These are phyloP conservation scores for Agaricales sp. DNA, from an alignment of 1,284 basidiomycete genomes.

Conservation along the genomic window DNA sequence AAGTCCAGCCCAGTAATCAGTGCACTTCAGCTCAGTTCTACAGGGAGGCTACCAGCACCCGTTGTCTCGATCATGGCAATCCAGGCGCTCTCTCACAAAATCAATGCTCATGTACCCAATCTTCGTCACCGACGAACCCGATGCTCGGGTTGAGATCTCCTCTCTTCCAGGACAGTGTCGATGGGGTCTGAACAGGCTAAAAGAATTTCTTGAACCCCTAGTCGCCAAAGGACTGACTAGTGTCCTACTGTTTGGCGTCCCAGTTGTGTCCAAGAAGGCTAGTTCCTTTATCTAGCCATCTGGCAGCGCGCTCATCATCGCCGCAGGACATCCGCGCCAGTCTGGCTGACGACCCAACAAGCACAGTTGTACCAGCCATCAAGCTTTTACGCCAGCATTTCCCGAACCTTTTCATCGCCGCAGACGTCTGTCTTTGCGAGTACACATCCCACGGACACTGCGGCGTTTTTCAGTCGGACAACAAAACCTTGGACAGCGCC, in stretches of 20 bases:
- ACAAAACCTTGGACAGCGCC: slow-evolving; percentile 57
- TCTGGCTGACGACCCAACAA: slow-evolving; percentile 82
- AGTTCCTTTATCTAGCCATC: slow-evolving; percentile 13
- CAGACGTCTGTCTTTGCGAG: slow-evolving; percentile 98
- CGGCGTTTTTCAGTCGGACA: slow-evolving; percentile 69
- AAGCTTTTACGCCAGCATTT: slow-evolving; percentile 68
- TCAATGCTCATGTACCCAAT: slow-evolving; percentile 97
- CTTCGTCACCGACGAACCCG: slow-evolving; percentile 89
- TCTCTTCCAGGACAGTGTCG: slow-evolving; percentile 80
- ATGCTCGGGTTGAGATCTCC: slow-evolving; percentile 69
- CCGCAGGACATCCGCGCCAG: slow-evolving; percentile 73
- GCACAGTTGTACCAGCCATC: slow-evolving; percentile 91
- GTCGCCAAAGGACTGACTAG: slow-evolving; percentile 85
- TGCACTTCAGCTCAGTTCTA: slow-evolving; percentile 55
- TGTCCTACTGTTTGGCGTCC: slow-evolving; percentile 96
- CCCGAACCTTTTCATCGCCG: slow-evolving; percentile 81
- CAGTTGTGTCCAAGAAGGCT: slow-evolving; percentile 78
- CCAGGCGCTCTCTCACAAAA: slow-evolving; percentile 66
- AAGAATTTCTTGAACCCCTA: slow-evolving; percentile 79
- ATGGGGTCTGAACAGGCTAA: slow-evolving; percentile 93
- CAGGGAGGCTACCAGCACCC: slow-evolving; percentile 93
- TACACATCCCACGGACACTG: slow-evolving; percentile 99
- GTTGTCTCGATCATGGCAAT: slow-evolving; percentile 78
- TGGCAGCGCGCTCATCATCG: neutral
- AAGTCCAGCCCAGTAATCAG: neutral